Percentiles rank a stretch among this genome's conserved stretches.
Evolutionary conservation across 768 basidiomycete genomes (phyloP).

Genomic region (Mrakia hoshinonis): DNA sequence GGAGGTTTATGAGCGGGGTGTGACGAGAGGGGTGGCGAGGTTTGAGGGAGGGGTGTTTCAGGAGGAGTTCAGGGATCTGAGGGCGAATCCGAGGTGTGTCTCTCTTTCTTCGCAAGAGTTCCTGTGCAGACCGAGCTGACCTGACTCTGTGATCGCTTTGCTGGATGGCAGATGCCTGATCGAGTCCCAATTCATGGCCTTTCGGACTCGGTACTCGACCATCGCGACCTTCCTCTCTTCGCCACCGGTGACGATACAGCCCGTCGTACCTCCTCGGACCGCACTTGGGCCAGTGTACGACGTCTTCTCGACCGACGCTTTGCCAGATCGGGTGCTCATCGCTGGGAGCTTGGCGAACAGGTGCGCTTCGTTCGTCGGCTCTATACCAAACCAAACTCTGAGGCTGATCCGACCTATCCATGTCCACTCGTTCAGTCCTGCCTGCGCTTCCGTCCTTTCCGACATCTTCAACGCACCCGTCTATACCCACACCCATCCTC

Average conservation of each 20-base stretch:
- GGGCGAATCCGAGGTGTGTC: slow-evolving; percentile 63
- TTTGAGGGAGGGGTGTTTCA: slow-evolving; percentile 84
- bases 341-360: slow-evolving; percentile 46
- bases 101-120: neutral
- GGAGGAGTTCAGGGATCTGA: slow-evolving; percentile 75
- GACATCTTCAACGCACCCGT: slow-evolving; percentile 78
- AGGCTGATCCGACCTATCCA: slow-evolving; percentile 46
- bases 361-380: neutral
- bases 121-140: neutral
- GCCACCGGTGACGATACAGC: neutral
- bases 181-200: slow-evolving; percentile 69
- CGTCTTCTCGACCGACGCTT: slow-evolving; percentile 60
- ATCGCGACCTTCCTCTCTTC: slow-evolving; percentile 7
- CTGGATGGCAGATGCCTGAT: slow-evolving; percentile 51
- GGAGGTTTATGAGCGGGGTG: slow-evolving; percentile 53
- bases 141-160: neutral
- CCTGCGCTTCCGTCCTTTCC: slow-evolving; percentile 66
- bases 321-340: slow-evolving; percentile 60
- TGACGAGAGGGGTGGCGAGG: slow-evolving; percentile 75
- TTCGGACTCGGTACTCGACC: slow-evolving; percentile 69
- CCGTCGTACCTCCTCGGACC: slow-evolving; percentile 35
- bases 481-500: slow-evolving; percentile 37
- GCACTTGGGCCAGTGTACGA: slow-evolving; percentile 64
- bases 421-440: slow-evolving; percentile 69
- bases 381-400: neutral